phyloP scores from a whole-genome alignment of 148 eudicot species.

The Camellia granthamiana region DNA sequence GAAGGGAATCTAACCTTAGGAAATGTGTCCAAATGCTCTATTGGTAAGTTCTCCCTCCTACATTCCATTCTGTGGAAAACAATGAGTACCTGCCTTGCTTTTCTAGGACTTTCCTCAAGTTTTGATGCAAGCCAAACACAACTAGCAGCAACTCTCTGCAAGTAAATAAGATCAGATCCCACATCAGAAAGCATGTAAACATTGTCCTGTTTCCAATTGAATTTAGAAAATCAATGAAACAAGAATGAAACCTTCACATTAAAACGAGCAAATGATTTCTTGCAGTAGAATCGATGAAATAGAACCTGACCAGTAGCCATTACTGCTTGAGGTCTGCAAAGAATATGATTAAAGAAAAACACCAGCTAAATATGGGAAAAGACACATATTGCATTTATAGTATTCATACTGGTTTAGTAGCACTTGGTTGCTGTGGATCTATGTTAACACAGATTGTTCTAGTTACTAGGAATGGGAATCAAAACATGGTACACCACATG shows the following conservation, averaged over 20 bases:
- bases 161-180: constrained; percentile 14
- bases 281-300: constrained; percentile 92
- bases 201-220: background rate
- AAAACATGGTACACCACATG: too few relatives aligned
- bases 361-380: background rate
- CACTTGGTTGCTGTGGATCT: background rate
- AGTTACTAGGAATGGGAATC: too few relatives aligned
- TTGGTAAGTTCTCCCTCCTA: constrained; percentile 77
- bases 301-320: constrained; percentile 98
- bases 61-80: constrained; percentile 97
- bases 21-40: constrained; percentile 66
- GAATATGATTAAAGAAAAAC: constrained; percentile 34
- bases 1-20: constrained; percentile 46
- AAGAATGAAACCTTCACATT: constrained; percentile 64
- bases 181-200: background rate
- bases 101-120: constrained; percentile 89
- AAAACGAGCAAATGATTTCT: constrained; percentile 86
- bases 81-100: constrained; percentile 82
- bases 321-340: constrained; percentile 78
- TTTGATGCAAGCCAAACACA: constrained; percentile 99
- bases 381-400: background rate
- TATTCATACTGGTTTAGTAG: background rate
- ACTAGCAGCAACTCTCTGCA: constrained; percentile 88
- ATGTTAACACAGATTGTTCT: too few relatives aligned
- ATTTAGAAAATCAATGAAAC: background rate